Percentiles rank a stretch among this genome's conserved stretches.
These are phyloP conservation scores for Orychophragmus violaceus DNA, from an alignment of 345 rosid species.

Conservation along the genomic window DNA sequence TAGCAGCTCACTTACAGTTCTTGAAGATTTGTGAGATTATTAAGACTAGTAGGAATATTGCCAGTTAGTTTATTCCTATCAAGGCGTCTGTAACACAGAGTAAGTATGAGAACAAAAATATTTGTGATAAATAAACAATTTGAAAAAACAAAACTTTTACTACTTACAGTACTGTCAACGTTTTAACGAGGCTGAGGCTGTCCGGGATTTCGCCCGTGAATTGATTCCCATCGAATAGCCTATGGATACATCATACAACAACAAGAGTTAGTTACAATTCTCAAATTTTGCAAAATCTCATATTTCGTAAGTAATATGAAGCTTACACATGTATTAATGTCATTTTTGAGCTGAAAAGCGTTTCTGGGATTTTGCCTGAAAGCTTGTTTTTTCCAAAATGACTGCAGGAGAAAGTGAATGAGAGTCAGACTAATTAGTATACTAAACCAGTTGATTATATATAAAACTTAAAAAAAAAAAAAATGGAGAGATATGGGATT, in stretches of 20 bases:
- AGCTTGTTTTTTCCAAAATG: conserved; percentile 74
- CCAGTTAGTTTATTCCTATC: conserved; percentile 57
- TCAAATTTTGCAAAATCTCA: neutral
- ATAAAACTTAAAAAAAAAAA: neutral
- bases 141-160: neutral
- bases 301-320: neutral
- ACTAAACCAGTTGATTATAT: neutral
- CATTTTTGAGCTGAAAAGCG: conserved; percentile 67
- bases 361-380: conserved; percentile 51
- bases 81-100: conserved; percentile 55
- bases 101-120: neutral
- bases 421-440: conserved; percentile 2
- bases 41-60: conserved; percentile 48
- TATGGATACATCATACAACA: conserved; percentile 21
- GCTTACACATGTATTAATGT: conserved; percentile 72
- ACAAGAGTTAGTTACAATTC: neutral
- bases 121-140: neutral
- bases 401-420: conserved; percentile 29
- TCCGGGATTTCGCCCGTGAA: conserved; percentile 54
- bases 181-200: conserved; percentile 52
- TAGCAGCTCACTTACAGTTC: conserved; percentile 55
- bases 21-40: conserved; percentile 43
- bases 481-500: neutral
- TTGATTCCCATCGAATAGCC: conserved; percentile 71
- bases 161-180: conserved; percentile 72